phyloP scores from a whole-genome alignment of 208 protist genomes.

The Leishmania lainsoni region DNA sequence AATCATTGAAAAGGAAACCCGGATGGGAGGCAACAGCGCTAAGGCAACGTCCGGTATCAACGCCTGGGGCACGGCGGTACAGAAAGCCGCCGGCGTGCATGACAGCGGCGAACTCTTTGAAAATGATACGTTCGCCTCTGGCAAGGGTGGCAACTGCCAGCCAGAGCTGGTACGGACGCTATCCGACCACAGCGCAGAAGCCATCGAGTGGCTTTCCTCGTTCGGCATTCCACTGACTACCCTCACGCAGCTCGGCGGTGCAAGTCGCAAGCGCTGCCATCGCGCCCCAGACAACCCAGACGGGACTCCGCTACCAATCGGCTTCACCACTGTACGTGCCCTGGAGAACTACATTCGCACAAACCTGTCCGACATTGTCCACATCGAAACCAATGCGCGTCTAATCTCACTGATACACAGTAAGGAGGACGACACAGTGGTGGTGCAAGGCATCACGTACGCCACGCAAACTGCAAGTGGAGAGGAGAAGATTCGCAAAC shows the following conservation, averaged over 20 bases:
- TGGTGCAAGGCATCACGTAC: constrained; percentile 49
- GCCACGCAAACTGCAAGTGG: constrained; percentile 17
- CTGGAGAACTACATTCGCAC: constrained; percentile 82
- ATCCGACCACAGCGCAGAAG: constrained; percentile 58
- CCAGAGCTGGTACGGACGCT: constrained; percentile 85
- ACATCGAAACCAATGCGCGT: constrained; percentile 53
- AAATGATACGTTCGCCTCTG: constrained; percentile 73
- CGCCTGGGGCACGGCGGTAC: constrained; percentile 82
- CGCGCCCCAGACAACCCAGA: constrained; percentile 71
- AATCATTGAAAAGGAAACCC: constrained; percentile 91
- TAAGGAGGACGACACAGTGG: constrained; percentile 29
- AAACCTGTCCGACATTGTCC: constrained; percentile 51
- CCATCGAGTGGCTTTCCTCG: constrained; percentile 78
- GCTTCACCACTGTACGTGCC: constrained; percentile 90
- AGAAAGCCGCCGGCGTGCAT: constrained; percentile 61
- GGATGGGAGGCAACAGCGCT: constrained; percentile 94
- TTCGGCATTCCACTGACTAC: constrained; percentile 86
- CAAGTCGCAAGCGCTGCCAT: constrained; percentile 86
- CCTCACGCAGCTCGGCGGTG: constrained; percentile 92
- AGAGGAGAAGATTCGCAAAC: constrained; percentile 28
- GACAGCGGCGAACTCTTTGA: constrained; percentile 79
- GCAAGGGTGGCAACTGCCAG: constrained; percentile 66
- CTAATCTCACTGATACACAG: constrained; percentile 44
- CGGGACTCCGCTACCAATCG: constrained; percentile 86
- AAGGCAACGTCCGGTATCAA: constrained; percentile 98